These are phyloP conservation scores for Phaeosphaeria sp. DNA, from an alignment of 2,329 filamentous ascomycete species.

Conservation along the genomic window DNA sequence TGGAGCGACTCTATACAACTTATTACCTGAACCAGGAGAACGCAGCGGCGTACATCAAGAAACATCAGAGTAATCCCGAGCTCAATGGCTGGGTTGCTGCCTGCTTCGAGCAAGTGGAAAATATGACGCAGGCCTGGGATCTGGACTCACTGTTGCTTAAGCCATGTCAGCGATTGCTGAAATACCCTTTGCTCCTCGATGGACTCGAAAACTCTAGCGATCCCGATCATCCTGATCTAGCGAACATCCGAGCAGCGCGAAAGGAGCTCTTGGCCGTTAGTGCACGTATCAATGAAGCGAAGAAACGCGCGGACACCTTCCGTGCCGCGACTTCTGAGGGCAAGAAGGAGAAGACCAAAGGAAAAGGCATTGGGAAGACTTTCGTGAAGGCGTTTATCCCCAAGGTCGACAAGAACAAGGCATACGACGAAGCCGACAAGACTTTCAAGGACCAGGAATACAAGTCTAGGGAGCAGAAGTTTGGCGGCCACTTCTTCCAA, in stretches of 20 bases:
- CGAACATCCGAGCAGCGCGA: slow-evolving; percentile 72
- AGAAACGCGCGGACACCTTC: slow-evolving; percentile 92
- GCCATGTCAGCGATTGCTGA: slow-evolving; percentile 91
- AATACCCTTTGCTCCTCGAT: slow-evolving; percentile 86
- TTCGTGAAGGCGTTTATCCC: slow-evolving; percentile 89
- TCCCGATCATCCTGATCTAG: slow-evolving; percentile 80
- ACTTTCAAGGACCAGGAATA: slow-evolving; percentile 80
- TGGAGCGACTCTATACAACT: slow-evolving; percentile 70
- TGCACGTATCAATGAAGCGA: slow-evolving; percentile 85
- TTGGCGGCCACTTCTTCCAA: slow-evolving; percentile 89
- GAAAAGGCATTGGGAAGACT: slow-evolving; percentile 66
- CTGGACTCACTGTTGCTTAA: slow-evolving; percentile 96
- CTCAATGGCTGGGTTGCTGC: slow-evolving; percentile 85
- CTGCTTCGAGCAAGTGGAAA: slow-evolving; percentile 89
- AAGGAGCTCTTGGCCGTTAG: slow-evolving; percentile 70
- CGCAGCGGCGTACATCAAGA: slow-evolving; percentile 67
- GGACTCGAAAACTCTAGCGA: slow-evolving; percentile 82
- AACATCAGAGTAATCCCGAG: slow-evolving; percentile 61
- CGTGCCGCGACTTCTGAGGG: slow-evolving; percentile 42
- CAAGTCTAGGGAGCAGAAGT: slow-evolving; percentile 80
- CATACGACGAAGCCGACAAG: slow-evolving; percentile 68
- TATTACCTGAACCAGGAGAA: slow-evolving; percentile 71
- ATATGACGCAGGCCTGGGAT: slow-evolving; percentile 93
- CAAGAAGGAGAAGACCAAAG: slow-evolving; percentile 45
- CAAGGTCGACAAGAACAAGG: slow-evolving; percentile 83